phyloP scores from a whole-genome alignment of 805 yeast genomes.

The Scheffersomyces coipomensis region DNA sequence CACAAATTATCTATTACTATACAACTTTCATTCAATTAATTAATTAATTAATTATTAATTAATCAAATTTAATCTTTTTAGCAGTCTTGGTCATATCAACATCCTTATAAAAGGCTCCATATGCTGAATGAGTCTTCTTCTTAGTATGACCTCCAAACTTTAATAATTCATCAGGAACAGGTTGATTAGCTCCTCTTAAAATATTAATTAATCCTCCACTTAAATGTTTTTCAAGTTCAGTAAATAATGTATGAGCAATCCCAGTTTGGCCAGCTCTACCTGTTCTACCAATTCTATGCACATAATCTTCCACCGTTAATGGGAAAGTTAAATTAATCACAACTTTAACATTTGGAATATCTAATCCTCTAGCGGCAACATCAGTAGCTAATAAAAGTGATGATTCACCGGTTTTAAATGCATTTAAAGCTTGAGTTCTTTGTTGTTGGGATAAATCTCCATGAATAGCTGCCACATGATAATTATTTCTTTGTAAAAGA shows the following conservation, averaged over 20 bases:
- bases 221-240: conserved; percentile 94
- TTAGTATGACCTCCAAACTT: conserved; percentile 98
- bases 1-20: too few species aligned
- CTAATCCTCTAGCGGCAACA: conserved; percentile 97
- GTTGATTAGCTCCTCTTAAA: conserved; percentile 89
- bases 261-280: conserved; percentile 98
- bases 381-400: conserved; percentile 90
- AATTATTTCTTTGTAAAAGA: conserved; percentile 69
- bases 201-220: conserved; percentile 94
- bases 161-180: conserved; percentile 90
- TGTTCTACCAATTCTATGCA: conserved; percentile 96
- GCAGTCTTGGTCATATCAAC: conserved; percentile 82
- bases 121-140: conserved; percentile 96
- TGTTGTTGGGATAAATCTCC: conserved; percentile 94
- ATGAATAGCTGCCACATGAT: conserved; percentile 86
- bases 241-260: conserved; percentile 90
- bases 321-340: conserved; percentile 97
- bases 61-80: conserved; percentile 85
- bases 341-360: conserved; percentile 94
- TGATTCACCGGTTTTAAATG: conserved; percentile 78
- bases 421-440: conserved; percentile 82
- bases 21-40: conserved; percentile 9
- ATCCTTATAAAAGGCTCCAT: conserved; percentile 95
- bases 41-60: too few species aligned
- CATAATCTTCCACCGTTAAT: conserved; percentile 92